Conservation (phyloP, 1,139 yeast species). For the Pichia sp. region DNA sequence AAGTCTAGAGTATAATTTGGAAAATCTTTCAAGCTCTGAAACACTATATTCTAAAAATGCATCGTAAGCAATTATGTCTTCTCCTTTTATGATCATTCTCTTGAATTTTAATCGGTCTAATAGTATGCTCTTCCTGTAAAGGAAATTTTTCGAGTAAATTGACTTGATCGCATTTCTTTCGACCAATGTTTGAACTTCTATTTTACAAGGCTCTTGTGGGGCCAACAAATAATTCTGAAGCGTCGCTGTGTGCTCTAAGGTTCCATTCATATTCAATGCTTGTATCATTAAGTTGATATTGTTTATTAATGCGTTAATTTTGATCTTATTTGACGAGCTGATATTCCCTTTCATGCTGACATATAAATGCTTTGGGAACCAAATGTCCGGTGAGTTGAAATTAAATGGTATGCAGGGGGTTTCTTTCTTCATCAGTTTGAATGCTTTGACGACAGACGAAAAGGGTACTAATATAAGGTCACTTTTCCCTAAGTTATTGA, state of each 20-base stretch:
- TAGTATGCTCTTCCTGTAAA: slow-evolving; percentile 28
- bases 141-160: slow-evolving; percentile 33
- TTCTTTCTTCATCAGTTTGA: slow-evolving; percentile 27
- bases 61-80: slow-evolving; percentile 49
- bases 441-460: slow-evolving; percentile 22
- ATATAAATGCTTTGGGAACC: slow-evolving; percentile 37
- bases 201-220: slow-evolving; percentile 9
- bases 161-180: slow-evolving; percentile 34
- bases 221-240: slow-evolving; percentile 13
- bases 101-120: slow-evolving; percentile 5
- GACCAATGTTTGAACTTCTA: slow-evolving; percentile 9
- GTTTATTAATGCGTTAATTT: slow-evolving; percentile 25
- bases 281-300: slow-evolving; percentile 30
- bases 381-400: slow-evolving; percentile 20
- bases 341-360: slow-evolving; percentile 30
- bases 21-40: slow-evolving; percentile 42
- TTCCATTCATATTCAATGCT: slow-evolving; percentile 28
- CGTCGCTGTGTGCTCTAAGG: slow-evolving; percentile 11
- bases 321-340: slow-evolving; percentile 34
- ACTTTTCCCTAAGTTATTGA: slow-evolving; percentile 12
- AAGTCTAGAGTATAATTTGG: slow-evolving; percentile 35
- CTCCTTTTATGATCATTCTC: slow-evolving; percentile 24
- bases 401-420: slow-evolving; percentile 24
- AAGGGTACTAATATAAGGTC: slow-evolving; percentile 21
- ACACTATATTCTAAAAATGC: slow-evolving; percentile 52